A percentile compares a stretch with the other conserved stretches of the same genome.
Conservation (phyloP, 169 alveolate genomes). For the Cryptosporidium canis region DNA sequence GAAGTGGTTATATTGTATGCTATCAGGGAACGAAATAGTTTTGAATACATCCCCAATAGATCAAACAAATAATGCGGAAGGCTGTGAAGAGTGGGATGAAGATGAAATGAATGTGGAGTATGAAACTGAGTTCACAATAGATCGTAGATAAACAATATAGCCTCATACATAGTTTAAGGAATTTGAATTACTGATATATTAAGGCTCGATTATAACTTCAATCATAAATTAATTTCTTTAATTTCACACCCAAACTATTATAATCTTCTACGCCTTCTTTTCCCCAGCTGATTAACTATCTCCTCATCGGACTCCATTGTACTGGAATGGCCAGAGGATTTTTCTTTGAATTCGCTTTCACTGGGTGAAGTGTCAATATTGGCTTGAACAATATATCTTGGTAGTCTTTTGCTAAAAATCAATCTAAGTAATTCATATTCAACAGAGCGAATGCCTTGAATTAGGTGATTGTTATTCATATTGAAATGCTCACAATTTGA, state of each 20-base stretch:
- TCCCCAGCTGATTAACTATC: background rate
- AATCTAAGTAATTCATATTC: slow-evolving; percentile 55
- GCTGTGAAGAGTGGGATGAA: slow-evolving; percentile 23
- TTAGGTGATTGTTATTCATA: slow-evolving; percentile 49
- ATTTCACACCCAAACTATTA: background rate
- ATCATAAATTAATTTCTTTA: background rate
- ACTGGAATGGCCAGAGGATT: background rate
- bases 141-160: slow-evolving; percentile 1
- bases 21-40: slow-evolving; percentile 44
- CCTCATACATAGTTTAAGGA: background rate
- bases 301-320: background rate
- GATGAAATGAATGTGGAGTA: slow-evolving; percentile 25
- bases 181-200: background rate
- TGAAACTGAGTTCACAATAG: slow-evolving; percentile 65
- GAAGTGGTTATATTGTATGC: slow-evolving; percentile 2
- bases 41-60: background rate
- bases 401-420: slow-evolving; percentile 41
- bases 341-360: background rate
- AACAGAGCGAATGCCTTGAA: slow-evolving; percentile 26
- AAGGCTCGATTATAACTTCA: background rate
- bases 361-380: background rate
- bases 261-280: slow-evolving; percentile 7
- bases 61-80: slow-evolving; percentile 13
- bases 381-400: slow-evolving; percentile 43
- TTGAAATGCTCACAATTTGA: slow-evolving; percentile 76